Base-by-base conservation (phyloP, 2,329 filamentous ascomycete genomes). In the Pyrenophora seminiperda region DNA sequence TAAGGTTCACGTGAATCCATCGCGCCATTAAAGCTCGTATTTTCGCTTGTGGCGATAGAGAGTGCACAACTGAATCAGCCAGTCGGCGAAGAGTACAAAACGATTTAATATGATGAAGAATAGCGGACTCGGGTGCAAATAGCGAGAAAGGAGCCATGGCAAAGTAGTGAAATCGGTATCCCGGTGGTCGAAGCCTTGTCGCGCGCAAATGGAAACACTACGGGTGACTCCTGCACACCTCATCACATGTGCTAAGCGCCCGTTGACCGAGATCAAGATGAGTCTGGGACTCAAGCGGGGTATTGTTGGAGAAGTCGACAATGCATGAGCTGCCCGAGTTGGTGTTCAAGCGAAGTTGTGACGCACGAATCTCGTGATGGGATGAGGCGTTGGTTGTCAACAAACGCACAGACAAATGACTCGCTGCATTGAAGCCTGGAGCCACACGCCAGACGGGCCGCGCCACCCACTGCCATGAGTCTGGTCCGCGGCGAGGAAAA, bases 211-310 rank as follows among this genome's bases (percentile, higher is more conserved):
- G 18, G 13, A 30, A 30, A 37, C 38, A 29, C n/a, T 18, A 29
- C 19, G 34, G 5, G 42, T 51, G 49, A 46, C 31, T 33, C 42
- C 42, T 45, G 49, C 47, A 52, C 58, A 62, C 58, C 61, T 57
- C 56, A 56, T 61, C 48, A 53, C 56, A 54, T 34, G 54, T 54
- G 45, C 24, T 34, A 48, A 37, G 37, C 41, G 49, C 46, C 39
- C 24, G 19, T 46, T 51, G 7, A 18, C 7, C 24, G 13, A 50
- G 32, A 19, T 41, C 24, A 27, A 27, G 24, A 27, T 29, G 19
- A 59, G 53, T 62, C 61, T 47, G 41, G 17, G 41, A 30, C 53
- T 53, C 59, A 56, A 44, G 52, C 50, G 57, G 59, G 54, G 50
- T 58, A 53, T 52, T 53, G 51, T 53, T 40, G 38, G 41, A 41